These are phyloP conservation scores for Leishmania arabica DNA, from an alignment of 208 protist species.

Conservation along the genomic window DNA sequence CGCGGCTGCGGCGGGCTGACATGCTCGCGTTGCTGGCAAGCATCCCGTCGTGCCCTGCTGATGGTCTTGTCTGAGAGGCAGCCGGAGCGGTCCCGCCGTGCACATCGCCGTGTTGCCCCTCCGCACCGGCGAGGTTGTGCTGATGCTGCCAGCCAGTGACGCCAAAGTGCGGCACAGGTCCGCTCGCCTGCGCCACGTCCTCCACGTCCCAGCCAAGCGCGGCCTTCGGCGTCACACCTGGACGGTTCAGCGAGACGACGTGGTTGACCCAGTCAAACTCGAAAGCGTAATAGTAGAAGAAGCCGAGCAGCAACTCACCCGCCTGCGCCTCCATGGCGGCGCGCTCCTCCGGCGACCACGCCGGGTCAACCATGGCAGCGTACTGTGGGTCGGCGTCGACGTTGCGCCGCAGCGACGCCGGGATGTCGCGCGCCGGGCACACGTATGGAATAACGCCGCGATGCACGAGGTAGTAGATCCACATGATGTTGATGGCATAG, in stretches of 20 bases:
- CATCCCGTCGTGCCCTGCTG: background rate
- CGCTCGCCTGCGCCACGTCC: slow-evolving; percentile 32
- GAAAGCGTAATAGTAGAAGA: slow-evolving; percentile 90
- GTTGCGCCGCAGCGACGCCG: slow-evolving; percentile 49
- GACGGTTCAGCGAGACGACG: slow-evolving; percentile 87
- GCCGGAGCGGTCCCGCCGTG: slow-evolving; percentile 12
- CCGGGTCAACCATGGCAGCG: slow-evolving; percentile 56
- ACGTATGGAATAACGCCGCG: slow-evolving; percentile 73
- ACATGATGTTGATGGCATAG: slow-evolving; percentile 93
- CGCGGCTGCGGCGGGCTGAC: slow-evolving; percentile 25
- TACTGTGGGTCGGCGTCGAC: slow-evolving; percentile 51
- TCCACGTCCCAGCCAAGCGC: slow-evolving; percentile 79
- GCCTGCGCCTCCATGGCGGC: slow-evolving; percentile 46
- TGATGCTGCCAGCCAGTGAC: background rate
- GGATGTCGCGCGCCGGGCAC: slow-evolving; percentile 70
- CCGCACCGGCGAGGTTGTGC: slow-evolving; percentile 2
- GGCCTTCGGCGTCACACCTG: slow-evolving; percentile 77
- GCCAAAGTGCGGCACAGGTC: background rate
- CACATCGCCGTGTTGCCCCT: background rate
- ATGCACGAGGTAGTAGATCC: slow-evolving; percentile 92
- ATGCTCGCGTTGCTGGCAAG: background rate
- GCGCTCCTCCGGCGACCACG: slow-evolving; percentile 28
- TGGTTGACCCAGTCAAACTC: slow-evolving; percentile 89
- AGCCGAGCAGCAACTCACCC: slow-evolving; percentile 84
- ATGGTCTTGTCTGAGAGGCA: background rate